Evolutionary conservation across 805 yeast species (phyloP).

Genomic region (Sugiyamaella floridensis): DNA sequence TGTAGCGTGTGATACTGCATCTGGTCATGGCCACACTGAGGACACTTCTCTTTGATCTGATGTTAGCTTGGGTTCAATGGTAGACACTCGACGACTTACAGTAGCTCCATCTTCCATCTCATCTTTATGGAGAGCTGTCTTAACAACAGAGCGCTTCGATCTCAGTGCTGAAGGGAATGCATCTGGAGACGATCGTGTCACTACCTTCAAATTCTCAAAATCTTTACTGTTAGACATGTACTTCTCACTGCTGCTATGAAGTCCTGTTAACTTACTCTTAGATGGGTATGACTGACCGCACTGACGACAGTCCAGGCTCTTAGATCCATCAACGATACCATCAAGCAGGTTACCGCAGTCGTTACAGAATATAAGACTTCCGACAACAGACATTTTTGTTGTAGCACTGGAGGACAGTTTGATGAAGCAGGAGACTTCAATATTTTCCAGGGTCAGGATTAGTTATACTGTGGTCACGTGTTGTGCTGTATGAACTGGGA

Average conservation of each 20-base stretch:
- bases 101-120: constrained; percentile 94
- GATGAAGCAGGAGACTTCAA: background rate
- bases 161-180: constrained; percentile 87
- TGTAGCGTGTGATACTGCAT: constrained; percentile 97
- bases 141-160: constrained; percentile 81
- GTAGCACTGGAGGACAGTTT: background rate
- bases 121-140: constrained; percentile 66
- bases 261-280: constrained; percentile 28
- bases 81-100: constrained; percentile 14
- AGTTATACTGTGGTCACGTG: too few relatives aligned
- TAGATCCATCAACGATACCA: constrained; percentile 43
- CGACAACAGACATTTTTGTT: constrained; percentile 80
- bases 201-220: constrained; percentile 75
- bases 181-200: constrained; percentile 80
- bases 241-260: background rate
- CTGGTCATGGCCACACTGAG: constrained; percentile 96
- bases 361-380: constrained; percentile 87
- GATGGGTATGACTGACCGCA: constrained; percentile 41
- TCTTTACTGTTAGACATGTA: constrained; percentile 22
- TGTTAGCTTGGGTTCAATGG: background rate
- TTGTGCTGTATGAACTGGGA: too few relatives aligned
- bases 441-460: background rate
- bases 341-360: constrained; percentile 89
- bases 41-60: constrained; percentile 88
- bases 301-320: constrained; percentile 50